Evolutionary conservation across 2,329 filamentous ascomycete genomes (phyloP).

Genomic region (Grosmannia penicillata): DNA sequence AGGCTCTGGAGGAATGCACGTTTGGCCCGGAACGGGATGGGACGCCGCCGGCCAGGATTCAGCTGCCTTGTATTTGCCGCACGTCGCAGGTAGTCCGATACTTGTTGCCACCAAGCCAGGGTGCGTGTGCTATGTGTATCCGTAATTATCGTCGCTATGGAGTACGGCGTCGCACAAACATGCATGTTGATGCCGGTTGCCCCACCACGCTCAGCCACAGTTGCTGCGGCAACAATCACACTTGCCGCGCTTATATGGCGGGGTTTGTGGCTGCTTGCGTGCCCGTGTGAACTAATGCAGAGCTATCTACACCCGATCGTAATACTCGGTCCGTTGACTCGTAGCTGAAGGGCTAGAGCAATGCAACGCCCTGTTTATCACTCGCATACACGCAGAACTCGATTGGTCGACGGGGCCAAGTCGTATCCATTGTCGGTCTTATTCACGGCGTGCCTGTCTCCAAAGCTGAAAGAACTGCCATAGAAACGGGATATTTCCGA

Average conservation of each 20-base stretch:
- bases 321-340: too few relatives aligned
- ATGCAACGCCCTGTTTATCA: too few relatives aligned
- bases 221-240: constrained; percentile 14
- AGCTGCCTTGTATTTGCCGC: neutral
- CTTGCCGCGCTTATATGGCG: neutral
- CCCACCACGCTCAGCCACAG: constrained; percentile 9
- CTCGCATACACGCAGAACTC: too few relatives aligned
- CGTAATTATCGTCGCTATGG: constrained; percentile 7
- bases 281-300: too few relatives aligned
- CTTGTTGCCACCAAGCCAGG: too few relatives aligned
- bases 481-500: neutral
- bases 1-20: neutral
- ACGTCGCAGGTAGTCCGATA: neutral
- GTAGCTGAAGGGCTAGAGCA: too few relatives aligned
- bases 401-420: too few relatives aligned
- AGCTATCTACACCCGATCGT: too few relatives aligned
- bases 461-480: too few relatives aligned
- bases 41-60: neutral
- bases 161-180: constrained; percentile 6
- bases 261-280: neutral
- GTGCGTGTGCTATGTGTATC: neutral
- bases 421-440: too few relatives aligned
- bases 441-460: too few relatives aligned
- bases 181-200: constrained; percentile 1
- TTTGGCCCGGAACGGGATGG: neutral